These are phyloP conservation scores for Mucor ambiguus DNA, from an alignment of 371 early-diverging fungal genomes.

Conservation along the genomic window DNA sequence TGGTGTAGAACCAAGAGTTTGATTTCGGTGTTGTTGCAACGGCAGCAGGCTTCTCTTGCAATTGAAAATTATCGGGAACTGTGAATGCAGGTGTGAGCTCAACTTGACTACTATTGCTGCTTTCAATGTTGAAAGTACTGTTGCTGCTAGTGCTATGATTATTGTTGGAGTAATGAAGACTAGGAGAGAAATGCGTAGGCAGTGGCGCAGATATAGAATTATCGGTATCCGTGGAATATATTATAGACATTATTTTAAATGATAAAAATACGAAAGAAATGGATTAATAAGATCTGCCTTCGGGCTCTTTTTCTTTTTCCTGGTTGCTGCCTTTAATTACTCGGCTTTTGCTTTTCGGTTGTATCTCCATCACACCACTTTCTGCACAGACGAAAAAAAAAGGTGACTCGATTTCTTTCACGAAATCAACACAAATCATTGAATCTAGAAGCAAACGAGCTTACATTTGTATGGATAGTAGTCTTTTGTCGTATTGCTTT, in stretches of 20 bases:
- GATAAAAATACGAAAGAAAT: not conserved
- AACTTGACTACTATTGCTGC: conserved; percentile 3
- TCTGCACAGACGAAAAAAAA: not conserved
- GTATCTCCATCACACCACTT: conserved; percentile 3
- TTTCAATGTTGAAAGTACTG: conserved; percentile 5
- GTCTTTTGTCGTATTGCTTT: not conserved
- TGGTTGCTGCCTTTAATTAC: not conserved
- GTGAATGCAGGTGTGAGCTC: conserved; percentile 25
- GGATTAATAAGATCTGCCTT: not conserved
- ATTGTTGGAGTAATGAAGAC: conserved; percentile 9
- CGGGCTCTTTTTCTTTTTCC: not conserved
- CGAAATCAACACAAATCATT: not conserved
- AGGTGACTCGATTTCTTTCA: conserved; percentile 1
- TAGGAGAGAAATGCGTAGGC: conserved; percentile 23
- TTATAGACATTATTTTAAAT: not conserved
- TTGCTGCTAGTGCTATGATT: conserved; percentile 1
- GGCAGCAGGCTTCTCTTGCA: conserved; percentile 7
- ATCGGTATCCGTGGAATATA: conserved; percentile 25
- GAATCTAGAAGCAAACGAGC: not conserved
- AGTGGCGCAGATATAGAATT: conserved; percentile 20
- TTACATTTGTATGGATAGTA: not conserved
- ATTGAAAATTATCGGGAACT: conserved; percentile 44
- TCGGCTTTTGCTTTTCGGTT: no score
- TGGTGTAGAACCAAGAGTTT: conserved; percentile 48
- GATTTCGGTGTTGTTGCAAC: conserved; percentile 34